phyloP scores from a whole-genome alignment of 306 rosid species.

The Prunus fruticosa region DNA sequence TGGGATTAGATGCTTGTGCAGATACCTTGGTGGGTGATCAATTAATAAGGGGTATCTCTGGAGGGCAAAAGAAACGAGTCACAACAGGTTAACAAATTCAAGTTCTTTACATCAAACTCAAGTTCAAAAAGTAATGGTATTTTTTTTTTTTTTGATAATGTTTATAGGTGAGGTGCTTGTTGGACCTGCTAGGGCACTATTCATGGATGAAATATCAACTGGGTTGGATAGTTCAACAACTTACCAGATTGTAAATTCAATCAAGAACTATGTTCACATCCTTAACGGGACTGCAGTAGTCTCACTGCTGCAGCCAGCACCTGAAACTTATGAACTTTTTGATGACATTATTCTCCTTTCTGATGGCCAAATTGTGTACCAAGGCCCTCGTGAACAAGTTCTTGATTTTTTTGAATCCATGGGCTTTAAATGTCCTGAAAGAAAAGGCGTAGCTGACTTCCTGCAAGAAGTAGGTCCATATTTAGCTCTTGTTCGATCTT shows the following conservation, averaged over 20 bases:
- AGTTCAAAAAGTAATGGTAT: no score
- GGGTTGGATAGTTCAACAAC: constrained; percentile 63
- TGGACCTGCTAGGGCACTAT: constrained; percentile 50
- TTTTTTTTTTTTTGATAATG: neutral
- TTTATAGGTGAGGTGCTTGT: constrained; percentile 51
- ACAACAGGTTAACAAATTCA: constrained; percentile 45
- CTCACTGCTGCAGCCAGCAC: constrained; percentile 60
- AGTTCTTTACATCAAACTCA: neutral
- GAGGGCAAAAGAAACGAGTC: constrained; percentile 58
- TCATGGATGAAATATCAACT: constrained; percentile 66
- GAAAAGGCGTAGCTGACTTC: constrained; percentile 56
- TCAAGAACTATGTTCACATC: constrained; percentile 37
- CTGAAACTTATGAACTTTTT: constrained; percentile 53
- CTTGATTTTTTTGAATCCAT: constrained; percentile 40
- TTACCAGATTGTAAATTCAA: constrained; percentile 43
- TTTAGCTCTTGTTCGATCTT: neutral
- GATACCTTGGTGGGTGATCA: constrained; percentile 53
- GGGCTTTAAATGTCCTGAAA: constrained; percentile 49
- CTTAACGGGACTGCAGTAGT: constrained; percentile 44
- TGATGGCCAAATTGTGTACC: constrained; percentile 48
- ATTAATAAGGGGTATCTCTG: constrained; percentile 47
- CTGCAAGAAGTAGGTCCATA: constrained; percentile 33
- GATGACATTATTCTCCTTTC: constrained; percentile 55
- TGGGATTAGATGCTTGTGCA: constrained; percentile 51
- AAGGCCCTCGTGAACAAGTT: constrained; percentile 48